phyloP scores from a whole-genome alignment of 2,329 filamentous ascomycete species.

The Apiospora malaysiana region DNA sequence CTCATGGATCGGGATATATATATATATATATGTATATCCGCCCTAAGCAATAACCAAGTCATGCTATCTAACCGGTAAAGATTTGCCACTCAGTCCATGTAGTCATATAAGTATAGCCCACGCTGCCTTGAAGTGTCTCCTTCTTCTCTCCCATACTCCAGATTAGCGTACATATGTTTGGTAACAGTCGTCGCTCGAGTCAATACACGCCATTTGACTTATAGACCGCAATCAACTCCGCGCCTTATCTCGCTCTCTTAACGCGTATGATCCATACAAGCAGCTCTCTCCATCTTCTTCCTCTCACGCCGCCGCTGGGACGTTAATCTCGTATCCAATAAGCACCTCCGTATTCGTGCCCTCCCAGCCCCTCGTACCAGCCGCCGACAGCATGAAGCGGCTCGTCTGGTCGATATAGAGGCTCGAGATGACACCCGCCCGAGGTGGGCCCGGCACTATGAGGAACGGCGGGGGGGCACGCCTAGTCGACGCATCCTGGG shows the following conservation, averaged over 20 bases:
- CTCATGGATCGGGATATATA: not conserved
- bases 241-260: not conserved
- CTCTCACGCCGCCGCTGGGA: not conserved
- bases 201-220: not conserved
- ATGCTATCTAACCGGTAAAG: not conserved
- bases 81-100: too few relatives aligned
- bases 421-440: constrained; percentile 86
- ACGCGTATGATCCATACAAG: not conserved
- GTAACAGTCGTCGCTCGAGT: not conserved
- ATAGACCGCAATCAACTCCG: not conserved
- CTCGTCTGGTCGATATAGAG: constrained; percentile 88
- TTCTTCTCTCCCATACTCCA: not conserved
- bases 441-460: constrained; percentile 86
- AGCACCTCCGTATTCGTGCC: constrained; percentile 87
- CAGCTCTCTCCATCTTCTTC: not conserved
- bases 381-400: constrained; percentile 88
- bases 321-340: constrained; percentile 86
- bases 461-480: constrained; percentile 89
- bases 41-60: not conserved
- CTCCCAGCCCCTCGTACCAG: constrained; percentile 94
- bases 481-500: constrained; percentile 64
- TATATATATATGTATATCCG: too few relatives aligned
- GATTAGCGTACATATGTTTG: too few relatives aligned
- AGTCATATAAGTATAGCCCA: not conserved
- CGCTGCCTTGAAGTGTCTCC: not conserved